Evolutionary conservation across 2,329 filamentous ascomycete species (phyloP), one percentile per base, ranked within the genome.

Genomic region (Pseudogymnoascus sp.): DNA sequence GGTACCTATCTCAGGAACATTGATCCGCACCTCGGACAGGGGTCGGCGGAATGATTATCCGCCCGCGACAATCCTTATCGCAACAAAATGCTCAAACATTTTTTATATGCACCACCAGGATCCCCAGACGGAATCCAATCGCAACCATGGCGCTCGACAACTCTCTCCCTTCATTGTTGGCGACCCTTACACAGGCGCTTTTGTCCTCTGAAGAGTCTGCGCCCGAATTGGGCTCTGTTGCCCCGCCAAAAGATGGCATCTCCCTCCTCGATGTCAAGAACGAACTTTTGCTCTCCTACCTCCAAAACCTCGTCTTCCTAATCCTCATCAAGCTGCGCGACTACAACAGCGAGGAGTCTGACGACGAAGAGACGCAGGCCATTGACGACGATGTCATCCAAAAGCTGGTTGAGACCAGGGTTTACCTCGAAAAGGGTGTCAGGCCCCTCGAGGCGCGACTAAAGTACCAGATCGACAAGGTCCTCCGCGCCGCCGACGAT

Each of bases 191-290:
- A 0, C 80, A 82, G 64, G 58, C 61, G 18, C 74, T 81, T 15
- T 78, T 79, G 0, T 81, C 85, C 0, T 84, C 89, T 0, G 79
- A 87, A 50, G 84, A 91, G 62, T 85, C 87, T 5, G 80, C 87
- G 0, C 84, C 87, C 0, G 82, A 83, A 57, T 72, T 85, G 15
- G 72, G 80, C n/a, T 73, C 78, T 12, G 82, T 95, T 63, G 77
- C 88, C 57, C 84, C 89, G n/a, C 87, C 89, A 1, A 81, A 87
- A 65, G 86, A 96, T 69, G 93, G 94, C 71, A 94, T 99, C 62
- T 97, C 94, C 0, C 84, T 99, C 1, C 86, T 99, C 69, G 91
- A 97, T 71, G 86, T 90, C 66, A 99, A 99, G 77, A 97, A 95
- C 75, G 94, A 99, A 72, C 82, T 99, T n/a, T 85, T 99, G 15